Base-by-base conservation (phyloP, 176 grass and related monocot species). In the Rhynchospora pubera region DNA sequence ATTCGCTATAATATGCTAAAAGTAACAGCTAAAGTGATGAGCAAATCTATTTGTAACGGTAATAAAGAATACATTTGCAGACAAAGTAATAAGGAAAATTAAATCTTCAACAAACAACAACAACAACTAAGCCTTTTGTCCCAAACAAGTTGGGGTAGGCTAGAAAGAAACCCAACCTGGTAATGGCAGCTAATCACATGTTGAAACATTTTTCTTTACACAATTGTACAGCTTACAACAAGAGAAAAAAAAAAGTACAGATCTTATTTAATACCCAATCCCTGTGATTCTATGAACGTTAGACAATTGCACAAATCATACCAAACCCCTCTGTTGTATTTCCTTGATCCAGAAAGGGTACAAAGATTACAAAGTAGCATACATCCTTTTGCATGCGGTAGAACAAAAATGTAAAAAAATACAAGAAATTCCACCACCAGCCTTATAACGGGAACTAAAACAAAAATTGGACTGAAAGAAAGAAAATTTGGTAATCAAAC, bases 181-280 rank as follows among this genome's bases (percentile, higher is more conserved):
- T 52, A 21, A 51, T 26, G 46, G 45, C 46, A 72, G 44, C 68
- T 48, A 50, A 9, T 12, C 1, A 3, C 6, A 67, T 7, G 32
- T 67, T 43, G 28, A 70, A 77, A 7, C 22, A 30, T 75, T 28
- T 9, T 52, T 52, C 9, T 76, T 76, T 55, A 13, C 48, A 56
- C 50, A 77, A 56, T 28, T 77, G 71, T 9, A 53, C 14, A 55
- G 13, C 47, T 12, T 77, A 23, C 30, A 22, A 50, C 12, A 55
- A 32, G 6, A 16, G 22, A 1, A 1, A 47, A 6, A 67, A 12
- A 23, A 9, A 15, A 56, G 51, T 0, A 34, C 24, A 53, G 7
- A 82, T 52, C 59, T 63, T 79, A 79, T 32, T 52, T 26, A 77
- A 77, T 26, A 52, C 47, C 19, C 47, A 56, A 78, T 30, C 53